A percentile compares a stretch with the other conserved stretches of the same genome.
phyloP scores from a whole-genome alignment of 371 early-diverging fungal species.

The Mucor piriformis region DNA sequence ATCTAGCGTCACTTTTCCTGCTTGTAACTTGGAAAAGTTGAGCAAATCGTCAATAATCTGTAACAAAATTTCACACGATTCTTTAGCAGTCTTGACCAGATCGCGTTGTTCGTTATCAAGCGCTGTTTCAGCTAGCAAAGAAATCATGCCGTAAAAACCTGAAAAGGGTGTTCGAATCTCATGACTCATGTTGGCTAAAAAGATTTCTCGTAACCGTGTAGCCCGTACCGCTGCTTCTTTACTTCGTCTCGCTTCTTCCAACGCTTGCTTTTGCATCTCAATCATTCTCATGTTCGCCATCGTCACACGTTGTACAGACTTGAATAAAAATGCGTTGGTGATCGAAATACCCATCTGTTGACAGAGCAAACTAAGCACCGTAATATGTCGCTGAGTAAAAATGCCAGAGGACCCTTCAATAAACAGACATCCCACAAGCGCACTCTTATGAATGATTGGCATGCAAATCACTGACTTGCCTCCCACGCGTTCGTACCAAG shows the following conservation, averaged over 20 bases:
- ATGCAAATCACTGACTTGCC: slow-evolving; percentile 59
- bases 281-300: slow-evolving; percentile 49
- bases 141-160: slow-evolving; percentile 64
- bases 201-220: slow-evolving; percentile 51
- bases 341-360: slow-evolving; percentile 67
- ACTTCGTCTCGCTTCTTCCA: slow-evolving; percentile 46
- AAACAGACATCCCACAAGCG: slow-evolving; percentile 56
- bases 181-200: slow-evolving; percentile 64
- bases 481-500: slow-evolving; percentile 50
- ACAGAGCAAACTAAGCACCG: slow-evolving; percentile 57
- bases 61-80: slow-evolving; percentile 61
- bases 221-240: slow-evolving; percentile 53
- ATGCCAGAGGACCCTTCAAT: slow-evolving; percentile 60
- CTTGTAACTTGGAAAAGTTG: slow-evolving; percentile 67
- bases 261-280: slow-evolving; percentile 50
- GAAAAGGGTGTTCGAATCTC: slow-evolving; percentile 61
- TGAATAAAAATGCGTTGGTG: slow-evolving; percentile 58
- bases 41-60: slow-evolving; percentile 66
- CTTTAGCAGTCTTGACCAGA: slow-evolving; percentile 61
- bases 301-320: slow-evolving; percentile 45
- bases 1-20: slow-evolving; percentile 63
- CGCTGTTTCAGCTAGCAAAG: slow-evolving; percentile 54
- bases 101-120: slow-evolving; percentile 60
- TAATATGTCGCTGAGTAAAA: slow-evolving; percentile 58
- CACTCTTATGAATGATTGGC: slow-evolving; percentile 56